Evolutionary conservation across 495 filamentous ascomycete species (phyloP), one percentile per base, ranked within the genome.

Genomic region (Penicillium cosmopolitanum): DNA sequence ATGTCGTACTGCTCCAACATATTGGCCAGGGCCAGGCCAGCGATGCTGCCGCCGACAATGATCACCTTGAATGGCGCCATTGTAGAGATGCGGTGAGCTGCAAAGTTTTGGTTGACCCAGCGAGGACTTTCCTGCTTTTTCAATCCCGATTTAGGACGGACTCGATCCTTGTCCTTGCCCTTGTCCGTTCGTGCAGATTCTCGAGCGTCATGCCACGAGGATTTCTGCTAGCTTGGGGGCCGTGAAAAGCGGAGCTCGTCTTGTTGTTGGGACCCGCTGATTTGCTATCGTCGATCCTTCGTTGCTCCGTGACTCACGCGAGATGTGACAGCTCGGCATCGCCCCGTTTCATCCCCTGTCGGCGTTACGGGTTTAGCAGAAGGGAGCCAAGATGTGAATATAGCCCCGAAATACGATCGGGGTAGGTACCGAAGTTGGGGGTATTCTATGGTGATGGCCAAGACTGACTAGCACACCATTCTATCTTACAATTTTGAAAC

Each of bases 21-120:
- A 42, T 82, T 74, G 0, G 82, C 79, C 5, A 80, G 58, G 5
- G 75, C 74, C 5, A 86, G 65, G 5, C 80, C 80, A 3, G 76
- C 96, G 28, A 84, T 69, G 15, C 77, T 76, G 25, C 76, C 81
- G 33, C 82, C 83, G 11, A 80, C 75, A 43, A 85, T 75, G 46
- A 85, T 72, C 38, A 79, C 80, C 38, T 43, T 56, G 46, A 62
- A 62, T 7, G 48, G 59, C 5, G 54, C 50, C 50, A 50, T 57
- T 4, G 18, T 54, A 34, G 16, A 1, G 47, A 18, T 44, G n/a
- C 4, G 4, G 42, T 16, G 42, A 19, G 7, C 5, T 28, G 18
- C 6, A 25, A 28, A 19, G 16, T 21, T 48, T 16, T 10, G 15
- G 36, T 40, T n/a, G 10, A 40, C 36, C 3, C 12, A n/a, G 6